phyloP scores from a whole-genome alignment of 2,329 filamentous ascomycete genomes.

The Ceratocystis huliohia region DNA sequence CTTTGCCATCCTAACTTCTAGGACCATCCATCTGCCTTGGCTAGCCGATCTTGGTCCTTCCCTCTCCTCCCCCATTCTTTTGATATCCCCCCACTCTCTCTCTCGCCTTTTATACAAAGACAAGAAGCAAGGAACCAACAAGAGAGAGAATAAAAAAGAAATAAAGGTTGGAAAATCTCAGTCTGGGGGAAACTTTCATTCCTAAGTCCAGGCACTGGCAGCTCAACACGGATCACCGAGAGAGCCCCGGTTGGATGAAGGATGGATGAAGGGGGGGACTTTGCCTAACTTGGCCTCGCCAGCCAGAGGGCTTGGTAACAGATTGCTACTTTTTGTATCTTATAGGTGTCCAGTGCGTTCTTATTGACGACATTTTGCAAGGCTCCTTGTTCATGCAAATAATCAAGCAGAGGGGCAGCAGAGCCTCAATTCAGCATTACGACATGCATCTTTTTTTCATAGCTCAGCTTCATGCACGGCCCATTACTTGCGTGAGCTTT shows the following conservation, averaged over 20 bases:
- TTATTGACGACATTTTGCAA: conserved; percentile 3
- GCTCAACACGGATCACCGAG: not conserved
- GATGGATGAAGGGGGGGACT: not conserved
- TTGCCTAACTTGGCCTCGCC: not conserved
- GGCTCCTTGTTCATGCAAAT: not conserved
- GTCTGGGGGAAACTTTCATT: conserved; percentile 3
- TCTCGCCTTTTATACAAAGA: not conserved
- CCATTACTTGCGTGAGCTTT: too few relatives aligned
- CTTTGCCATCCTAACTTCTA: conserved; percentile 1
- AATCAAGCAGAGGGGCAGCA: not conserved
- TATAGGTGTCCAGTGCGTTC: conserved; percentile 3
- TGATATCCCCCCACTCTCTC: not conserved
- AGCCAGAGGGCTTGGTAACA: not conserved
- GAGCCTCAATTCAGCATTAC: not conserved
- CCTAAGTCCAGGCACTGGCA: not conserved
- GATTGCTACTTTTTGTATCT: not conserved
- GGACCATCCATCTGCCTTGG: not conserved
- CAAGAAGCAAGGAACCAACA: not conserved
- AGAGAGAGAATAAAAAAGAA: not conserved
- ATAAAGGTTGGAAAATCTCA: not conserved
- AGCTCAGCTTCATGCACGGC: too few relatives aligned
- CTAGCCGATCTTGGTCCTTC: not conserved
- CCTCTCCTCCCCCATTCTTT: not conserved
- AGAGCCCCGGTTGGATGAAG: not conserved
- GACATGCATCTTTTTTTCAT: too few relatives aligned